These are phyloP conservation scores for Cercospora nicotianae DNA, from an alignment of 2,329 filamentous ascomycete species.

Conservation along the genomic window DNA sequence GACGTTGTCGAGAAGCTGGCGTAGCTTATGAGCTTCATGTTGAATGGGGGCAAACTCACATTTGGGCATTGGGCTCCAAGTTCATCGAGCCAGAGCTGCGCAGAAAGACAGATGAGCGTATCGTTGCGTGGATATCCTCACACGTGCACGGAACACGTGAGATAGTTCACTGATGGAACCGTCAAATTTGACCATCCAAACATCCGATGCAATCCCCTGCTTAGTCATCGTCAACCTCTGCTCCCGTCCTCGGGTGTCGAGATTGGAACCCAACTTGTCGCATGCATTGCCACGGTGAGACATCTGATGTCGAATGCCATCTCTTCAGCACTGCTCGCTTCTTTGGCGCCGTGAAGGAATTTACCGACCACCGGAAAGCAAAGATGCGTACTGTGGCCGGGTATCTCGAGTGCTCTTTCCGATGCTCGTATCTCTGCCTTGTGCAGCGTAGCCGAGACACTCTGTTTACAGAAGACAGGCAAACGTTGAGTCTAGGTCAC, in stretches of 20 bases:
- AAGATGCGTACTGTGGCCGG: too few relatives aligned
- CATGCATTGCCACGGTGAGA: neutral
- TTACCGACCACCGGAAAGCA: too few relatives aligned
- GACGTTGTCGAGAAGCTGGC: neutral
- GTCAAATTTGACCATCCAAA: too few relatives aligned
- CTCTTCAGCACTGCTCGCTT: neutral
- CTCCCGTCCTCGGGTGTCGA: too few relatives aligned
- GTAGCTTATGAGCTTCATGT: neutral
- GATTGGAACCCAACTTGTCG: neutral
- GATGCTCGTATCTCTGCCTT: too few relatives aligned
- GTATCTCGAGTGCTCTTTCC: too few relatives aligned
- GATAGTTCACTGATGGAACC: neutral
- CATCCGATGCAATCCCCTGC: neutral
- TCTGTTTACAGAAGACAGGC: too few relatives aligned
- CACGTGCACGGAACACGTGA: neutral
- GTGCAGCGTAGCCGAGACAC: too few relatives aligned
- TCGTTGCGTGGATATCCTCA: neutral
- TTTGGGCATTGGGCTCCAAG: neutral
- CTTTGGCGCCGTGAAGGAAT: too few relatives aligned
- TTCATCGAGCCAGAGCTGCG: neutral
- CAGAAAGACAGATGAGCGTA: neutral
- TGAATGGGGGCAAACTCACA: neutral
- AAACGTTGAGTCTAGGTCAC: too few relatives aligned
- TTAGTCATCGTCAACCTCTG: neutral
- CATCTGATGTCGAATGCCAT: neutral